These are phyloP conservation scores for Fonsecaea multimorphosa DNA, from an alignment of 2,329 filamentous ascomycete species.

Conservation along the genomic window DNA sequence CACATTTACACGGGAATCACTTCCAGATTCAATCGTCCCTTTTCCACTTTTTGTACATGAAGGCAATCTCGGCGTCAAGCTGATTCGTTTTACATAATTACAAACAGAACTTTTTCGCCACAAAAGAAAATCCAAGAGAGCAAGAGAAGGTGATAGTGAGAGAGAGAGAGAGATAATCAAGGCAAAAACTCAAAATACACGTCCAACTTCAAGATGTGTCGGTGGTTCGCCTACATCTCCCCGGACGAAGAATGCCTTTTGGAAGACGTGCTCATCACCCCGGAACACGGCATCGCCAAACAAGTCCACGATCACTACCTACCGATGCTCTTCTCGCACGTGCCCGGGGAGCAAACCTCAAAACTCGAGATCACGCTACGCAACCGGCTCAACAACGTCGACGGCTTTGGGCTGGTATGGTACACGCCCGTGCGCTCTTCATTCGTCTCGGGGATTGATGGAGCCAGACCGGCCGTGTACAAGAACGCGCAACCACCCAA, in stretches of 20 bases:
- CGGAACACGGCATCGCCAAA: constrained; percentile 51
- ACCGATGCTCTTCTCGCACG: constrained; percentile 58
- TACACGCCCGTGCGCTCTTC: constrained; percentile 55
- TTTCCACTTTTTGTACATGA: neutral
- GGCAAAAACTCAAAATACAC: neutral
- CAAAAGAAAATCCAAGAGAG: neutral
- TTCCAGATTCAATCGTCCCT: neutral
- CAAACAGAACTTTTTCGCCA: no score
- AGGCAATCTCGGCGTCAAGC: neutral
- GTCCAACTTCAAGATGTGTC: constrained; percentile 48
- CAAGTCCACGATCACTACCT: constrained; percentile 62
- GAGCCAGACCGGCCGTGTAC: constrained; percentile 55
- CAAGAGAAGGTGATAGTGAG: neutral
- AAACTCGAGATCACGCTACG: constrained; percentile 50
- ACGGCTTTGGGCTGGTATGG: constrained; percentile 63
- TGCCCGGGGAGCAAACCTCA: constrained; percentile 48
- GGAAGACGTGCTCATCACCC: constrained; percentile 60
- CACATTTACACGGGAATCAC: neutral
- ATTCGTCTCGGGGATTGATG: constrained; percentile 41
- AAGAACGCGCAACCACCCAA: constrained; percentile 59
- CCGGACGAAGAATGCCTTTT: constrained; percentile 60
- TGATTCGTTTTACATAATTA: neutral
- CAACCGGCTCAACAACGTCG: constrained; percentile 61
- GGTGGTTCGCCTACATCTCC: constrained; percentile 64
- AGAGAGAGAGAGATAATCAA: neutral